Evolutionary conservation across 2,329 filamentous ascomycete genomes (phyloP).

Genomic region (Apiospora rasikravindrae): DNA sequence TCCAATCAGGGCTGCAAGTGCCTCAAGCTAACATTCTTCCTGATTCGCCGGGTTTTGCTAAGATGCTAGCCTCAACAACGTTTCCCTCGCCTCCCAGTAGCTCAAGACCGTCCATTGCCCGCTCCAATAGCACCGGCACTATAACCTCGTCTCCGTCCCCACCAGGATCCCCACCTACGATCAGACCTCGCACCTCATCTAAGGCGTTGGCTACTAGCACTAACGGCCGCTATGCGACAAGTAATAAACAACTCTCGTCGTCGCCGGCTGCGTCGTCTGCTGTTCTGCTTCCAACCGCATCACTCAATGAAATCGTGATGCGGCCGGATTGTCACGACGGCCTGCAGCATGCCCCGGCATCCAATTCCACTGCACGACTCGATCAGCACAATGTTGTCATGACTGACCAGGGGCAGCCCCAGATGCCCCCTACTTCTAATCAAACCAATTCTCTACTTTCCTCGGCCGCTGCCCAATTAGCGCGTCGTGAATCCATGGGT

Average conservation of each 20-base stretch:
- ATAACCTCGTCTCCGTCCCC: slow-evolving; percentile 19
- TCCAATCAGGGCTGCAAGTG: slow-evolving; percentile 28
- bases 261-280: not conserved
- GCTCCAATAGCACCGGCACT: slow-evolving; percentile 26
- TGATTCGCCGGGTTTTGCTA: slow-evolving; percentile 38
- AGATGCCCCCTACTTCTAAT: slow-evolving; percentile 11
- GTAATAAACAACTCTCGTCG: slow-evolving; percentile 19
- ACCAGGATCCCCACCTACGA: slow-evolving; percentile 15
- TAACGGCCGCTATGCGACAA: not conserved
- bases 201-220: slow-evolving; percentile 23
- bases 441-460: slow-evolving; percentile 4
- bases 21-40: slow-evolving; percentile 29
- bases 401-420: slow-evolving; percentile 1
- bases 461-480: not conserved
- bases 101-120: slow-evolving; percentile 30
- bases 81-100: slow-evolving; percentile 36
- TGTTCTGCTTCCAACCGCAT: slow-evolving; percentile 24
- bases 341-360: not conserved
- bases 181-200: slow-evolving; percentile 30
- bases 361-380: not conserved
- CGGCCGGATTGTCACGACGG: slow-evolving; percentile 22
- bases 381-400: not conserved
- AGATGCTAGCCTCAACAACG: slow-evolving; percentile 35
- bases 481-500: slow-evolving; percentile 9
- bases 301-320: slow-evolving; percentile 34